Evolutionary conservation across 1,284 basidiomycete genomes (phyloP), one percentile per base, ranked within the genome.

Genomic region (Ustanciosporium gigantosporum): DNA sequence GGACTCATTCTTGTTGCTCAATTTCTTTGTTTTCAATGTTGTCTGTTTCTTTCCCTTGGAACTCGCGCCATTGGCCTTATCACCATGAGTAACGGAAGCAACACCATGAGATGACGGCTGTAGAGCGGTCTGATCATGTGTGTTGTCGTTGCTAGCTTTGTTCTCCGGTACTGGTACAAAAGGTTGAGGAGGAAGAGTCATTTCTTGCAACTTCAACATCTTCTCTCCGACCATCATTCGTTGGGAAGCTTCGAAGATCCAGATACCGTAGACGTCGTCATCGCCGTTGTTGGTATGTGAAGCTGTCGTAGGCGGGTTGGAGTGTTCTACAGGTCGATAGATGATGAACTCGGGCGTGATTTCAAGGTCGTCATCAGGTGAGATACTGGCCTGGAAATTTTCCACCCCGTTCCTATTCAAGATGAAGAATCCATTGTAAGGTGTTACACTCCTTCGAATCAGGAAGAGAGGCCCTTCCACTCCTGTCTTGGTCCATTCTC

Each of bases 401-500:
- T 89, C 86, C 75, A 85, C 86, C n/a, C 88, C 89, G 73, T 88
- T 85, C 36, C 90, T 85, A 76, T 93, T 93, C 64, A 92, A 82
- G 51, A 92, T 86, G 77, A 89, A 91, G 75, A 91, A 86, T 9
- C 89, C 90, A 74, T 91, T 90, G 29, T 85, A 85, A 1, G 90
- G 90, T 4, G 55, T 46, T 15, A 76, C 84, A 58, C 70, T 89
- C 87, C 89, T 82, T 75, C 90, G 87, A 73, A 88, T 91, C 51
- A 93, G 81, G 79, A 93, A 92, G 84, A 92, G 88, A 70, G 86
- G 88, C 2, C 90, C 90, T 77, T 92, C 90, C 68, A 82, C 88
- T 21, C 89, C 88, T 44, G 88, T 86, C 79, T 91, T 91, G 78
- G 87, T 85, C 78, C 78, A 78, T 41, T 73, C 68, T 11, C 36